These are phyloP conservation scores for Gonapodya sp. DNA, from an alignment of 192 early-diverging fungal species.

Conservation along the genomic window DNA sequence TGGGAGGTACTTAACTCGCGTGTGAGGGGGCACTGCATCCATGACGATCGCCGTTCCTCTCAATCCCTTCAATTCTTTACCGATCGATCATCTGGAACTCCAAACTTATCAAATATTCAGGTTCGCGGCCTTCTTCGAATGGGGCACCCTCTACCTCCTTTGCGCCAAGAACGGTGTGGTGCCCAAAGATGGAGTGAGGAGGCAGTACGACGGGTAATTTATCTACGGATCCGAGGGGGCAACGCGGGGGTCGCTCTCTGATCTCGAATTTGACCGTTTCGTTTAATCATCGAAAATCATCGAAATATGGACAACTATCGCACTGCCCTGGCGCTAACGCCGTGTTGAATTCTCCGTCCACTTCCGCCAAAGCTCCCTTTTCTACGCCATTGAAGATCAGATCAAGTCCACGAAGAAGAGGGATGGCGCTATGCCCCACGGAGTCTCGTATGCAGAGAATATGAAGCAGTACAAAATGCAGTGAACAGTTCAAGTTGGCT, in stretches of 20 bases:
- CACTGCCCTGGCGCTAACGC: background rate
- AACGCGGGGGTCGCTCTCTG: no score
- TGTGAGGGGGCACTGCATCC: background rate
- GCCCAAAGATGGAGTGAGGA: background rate
- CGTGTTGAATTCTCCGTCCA: background rate
- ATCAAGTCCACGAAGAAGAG: background rate
- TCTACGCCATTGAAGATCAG: background rate
- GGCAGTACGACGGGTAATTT: background rate
- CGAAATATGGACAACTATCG: no score
- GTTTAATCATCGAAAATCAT: no score
- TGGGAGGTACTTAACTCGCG: conserved; percentile 17
- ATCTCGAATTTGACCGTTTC: no score
- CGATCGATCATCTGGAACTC: background rate
- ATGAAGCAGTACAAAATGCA: background rate
- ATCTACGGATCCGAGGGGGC: background rate
- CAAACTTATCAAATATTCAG: background rate
- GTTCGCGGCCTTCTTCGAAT: conserved; percentile 9
- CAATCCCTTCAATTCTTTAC: background rate
- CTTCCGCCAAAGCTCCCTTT: background rate
- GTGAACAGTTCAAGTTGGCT: background rate
- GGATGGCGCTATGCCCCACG: background rate
- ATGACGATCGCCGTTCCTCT: no score
- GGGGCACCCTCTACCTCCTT: conserved; percentile 7
- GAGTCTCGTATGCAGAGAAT: background rate
- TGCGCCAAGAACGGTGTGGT: background rate